phyloP scores from a whole-genome alignment of 306 rosid genomes.

The Prosopis cineraria region DNA sequence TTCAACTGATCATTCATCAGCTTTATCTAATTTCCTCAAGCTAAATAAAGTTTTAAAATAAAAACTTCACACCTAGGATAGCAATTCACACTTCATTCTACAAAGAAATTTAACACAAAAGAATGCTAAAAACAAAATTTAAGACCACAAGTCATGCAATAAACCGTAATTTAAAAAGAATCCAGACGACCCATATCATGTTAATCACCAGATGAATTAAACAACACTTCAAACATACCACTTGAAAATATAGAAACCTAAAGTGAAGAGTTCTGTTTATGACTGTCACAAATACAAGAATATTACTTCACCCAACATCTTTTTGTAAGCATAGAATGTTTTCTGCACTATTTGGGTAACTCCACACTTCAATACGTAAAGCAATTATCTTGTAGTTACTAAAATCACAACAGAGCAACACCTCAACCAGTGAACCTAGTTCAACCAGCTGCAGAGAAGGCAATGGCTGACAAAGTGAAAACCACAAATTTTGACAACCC shows the following conservation, averaged over 20 bases:
- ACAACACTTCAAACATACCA: background rate
- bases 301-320: background rate
- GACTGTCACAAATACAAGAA: background rate
- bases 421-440: constrained; percentile 11
- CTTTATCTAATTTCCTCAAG: background rate
- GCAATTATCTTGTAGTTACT: constrained; percentile 7
- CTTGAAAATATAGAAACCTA: background rate
- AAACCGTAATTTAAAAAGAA: background rate
- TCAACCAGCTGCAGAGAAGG: constrained; percentile 1
- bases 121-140: background rate
- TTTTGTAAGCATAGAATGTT: background rate
- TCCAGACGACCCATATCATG: background rate
- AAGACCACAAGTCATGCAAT: background rate
- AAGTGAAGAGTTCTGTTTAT: background rate
- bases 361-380: background rate
- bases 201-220: background rate
- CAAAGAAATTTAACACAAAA: background rate
- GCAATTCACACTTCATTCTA: background rate
- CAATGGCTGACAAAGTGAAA: constrained; percentile 1
- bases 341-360: constrained; percentile 27
- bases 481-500: constrained; percentile 18
- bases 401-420: constrained; percentile 2
- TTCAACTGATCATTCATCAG: background rate
- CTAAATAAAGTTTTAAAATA: background rate
- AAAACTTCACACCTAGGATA: background rate